Evolutionary conservation across 2,329 filamentous ascomycete genomes (phyloP), one percentile per base, ranked within the genome.

Genomic region (Pseudocercospora cruenta): DNA sequence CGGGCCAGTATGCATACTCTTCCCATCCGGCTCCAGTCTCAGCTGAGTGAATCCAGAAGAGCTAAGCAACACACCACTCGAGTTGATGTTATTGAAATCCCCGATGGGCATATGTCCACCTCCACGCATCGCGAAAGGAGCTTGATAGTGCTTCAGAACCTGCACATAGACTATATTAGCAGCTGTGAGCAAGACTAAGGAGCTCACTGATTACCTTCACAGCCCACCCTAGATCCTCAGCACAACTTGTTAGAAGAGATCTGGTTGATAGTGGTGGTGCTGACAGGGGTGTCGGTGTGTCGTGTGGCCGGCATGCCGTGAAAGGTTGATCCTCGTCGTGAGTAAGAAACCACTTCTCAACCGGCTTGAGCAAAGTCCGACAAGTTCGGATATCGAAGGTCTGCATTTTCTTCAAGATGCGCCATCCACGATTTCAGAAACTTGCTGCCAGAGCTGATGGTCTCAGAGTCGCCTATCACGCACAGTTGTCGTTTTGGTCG

Each of bases 381-480:
- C 28, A 88, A 75, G 76, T 95, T 91, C 2, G 94, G 93, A 80
- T 97, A 98, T 75, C 95, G 85, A 71, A 98, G 81, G 80, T 98
- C 94, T 7, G 93, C 91, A 74, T 96, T 84, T 69, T 97, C 92
- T 79, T 98, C 94, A 31, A 98, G 83, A 78, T 91, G 94, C 9
- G 85, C 87, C 92, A 97, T 97, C 95, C 94, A 98, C 68, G 85
- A 85, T 79, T 92, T 93, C 68, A 98, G 84, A 76, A 97, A 98
- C 65, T 84, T 84, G 79, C 91, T 93, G 24, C 94, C 94, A 80
- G 92, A 89, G 79, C 90, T 89, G 63, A 97, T 92, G 2, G 94
- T 98, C 78, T 97, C 95, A 66, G 93, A 95, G 79, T 99, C 95
- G 53, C 94, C 95, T 74, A 97, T 90, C 19, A 99, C 86, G 69